Base-by-base conservation (phyloP, 345 rosid species). In the Lumnitzera littorea region DNA sequence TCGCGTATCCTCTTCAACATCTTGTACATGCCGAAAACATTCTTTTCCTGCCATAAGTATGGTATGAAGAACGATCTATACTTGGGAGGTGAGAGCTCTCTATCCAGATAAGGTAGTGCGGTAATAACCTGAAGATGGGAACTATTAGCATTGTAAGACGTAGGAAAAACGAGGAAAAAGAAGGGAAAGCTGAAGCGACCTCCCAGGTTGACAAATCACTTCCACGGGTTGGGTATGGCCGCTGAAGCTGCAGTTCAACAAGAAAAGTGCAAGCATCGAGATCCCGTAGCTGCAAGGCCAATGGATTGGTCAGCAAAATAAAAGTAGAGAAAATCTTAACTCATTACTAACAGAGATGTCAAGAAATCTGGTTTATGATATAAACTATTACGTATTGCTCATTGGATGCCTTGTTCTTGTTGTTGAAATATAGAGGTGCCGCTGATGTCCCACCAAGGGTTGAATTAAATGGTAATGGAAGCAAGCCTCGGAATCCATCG, bases 401-500 rank as follows among this genome's bases (percentile, higher is more conserved):
- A 62, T 79, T 75, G 2, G 95, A 82, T 62, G 96, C 95, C 82
- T 72, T 81, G 85, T 94, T 94, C 79, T 84, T 88, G 64, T 84
- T 73, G 83, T 94, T 94, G 71, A 91, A 90, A 70, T 83, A 83
- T n/a, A 79, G 73, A 15, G 95, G 96, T 62, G 96, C 86, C 9
- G 96, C 87, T 60, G 97, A 76, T 68, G 96, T 94, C 67, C 99
- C 99, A 8, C 99, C 95, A 51, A 90, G 68, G 47, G 92, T 79
- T 54, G 79, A 75, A 69, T 94, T 94, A 71, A 82, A 94, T 15
- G 95, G 99, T 55, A 88, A 67, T 29, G 99, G 99, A 70, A 94
- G 96, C 70, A 94, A 90, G 63, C 99, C 97, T 9, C 73, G 80
- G 82, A 94, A 90, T 13, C 97, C 99, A 67, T 94, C 99, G 73